Percentiles rank a stretch among this genome's conserved stretches.
Evolutionary conservation across 2,329 filamentous ascomycete genomes (phyloP).

Genomic region (Claviceps sorghi): DNA sequence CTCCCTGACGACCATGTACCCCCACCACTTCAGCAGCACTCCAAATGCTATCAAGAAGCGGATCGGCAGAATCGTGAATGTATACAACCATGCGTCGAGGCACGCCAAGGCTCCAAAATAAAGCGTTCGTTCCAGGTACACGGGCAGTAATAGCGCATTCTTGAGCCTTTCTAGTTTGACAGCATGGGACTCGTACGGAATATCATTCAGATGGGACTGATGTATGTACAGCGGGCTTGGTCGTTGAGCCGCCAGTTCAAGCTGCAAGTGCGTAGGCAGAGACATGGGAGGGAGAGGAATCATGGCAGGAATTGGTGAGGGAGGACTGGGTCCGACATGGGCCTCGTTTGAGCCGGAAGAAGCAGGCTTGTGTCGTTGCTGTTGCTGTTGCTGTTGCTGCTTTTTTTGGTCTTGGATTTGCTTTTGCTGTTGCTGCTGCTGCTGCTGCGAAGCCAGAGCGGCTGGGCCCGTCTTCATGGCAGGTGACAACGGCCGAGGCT

Average conservation of each 20-base stretch:
- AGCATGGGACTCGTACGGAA: conserved; percentile 79
- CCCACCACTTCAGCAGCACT: conserved; percentile 68
- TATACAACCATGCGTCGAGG: conserved; percentile 90
- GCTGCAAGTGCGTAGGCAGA: conserved; percentile 48
- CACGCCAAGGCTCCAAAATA: conserved; percentile 83
- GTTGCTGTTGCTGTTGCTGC: conserved; percentile 3
- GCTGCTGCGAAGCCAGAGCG: conserved; percentile 8
- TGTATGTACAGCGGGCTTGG: conserved; percentile 54
- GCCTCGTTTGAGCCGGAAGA: conserved; percentile 6
- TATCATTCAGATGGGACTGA: conserved; percentile 39
- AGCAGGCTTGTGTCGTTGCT: conserved; percentile 5
- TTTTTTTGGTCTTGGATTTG: conserved; percentile 2
- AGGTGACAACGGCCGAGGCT: conserved; percentile 9
- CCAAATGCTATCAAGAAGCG: conserved; percentile 70
- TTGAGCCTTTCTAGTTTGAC: conserved; percentile 83
- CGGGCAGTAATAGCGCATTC: conserved; percentile 74
- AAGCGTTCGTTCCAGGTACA: conserved; percentile 69
- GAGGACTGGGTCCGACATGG: conserved; percentile 17
- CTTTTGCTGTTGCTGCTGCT: neutral
- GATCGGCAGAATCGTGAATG: conserved; percentile 86
- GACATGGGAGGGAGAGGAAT: conserved; percentile 54
- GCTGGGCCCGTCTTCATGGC: conserved; percentile 13
- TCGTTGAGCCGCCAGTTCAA: conserved; percentile 46
- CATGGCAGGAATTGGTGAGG: conserved; percentile 36
- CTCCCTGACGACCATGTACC: conserved; percentile 56